Conservation (phyloP, 2,329 filamentous ascomycete species). For the Erysiphe pulchra region DNA sequence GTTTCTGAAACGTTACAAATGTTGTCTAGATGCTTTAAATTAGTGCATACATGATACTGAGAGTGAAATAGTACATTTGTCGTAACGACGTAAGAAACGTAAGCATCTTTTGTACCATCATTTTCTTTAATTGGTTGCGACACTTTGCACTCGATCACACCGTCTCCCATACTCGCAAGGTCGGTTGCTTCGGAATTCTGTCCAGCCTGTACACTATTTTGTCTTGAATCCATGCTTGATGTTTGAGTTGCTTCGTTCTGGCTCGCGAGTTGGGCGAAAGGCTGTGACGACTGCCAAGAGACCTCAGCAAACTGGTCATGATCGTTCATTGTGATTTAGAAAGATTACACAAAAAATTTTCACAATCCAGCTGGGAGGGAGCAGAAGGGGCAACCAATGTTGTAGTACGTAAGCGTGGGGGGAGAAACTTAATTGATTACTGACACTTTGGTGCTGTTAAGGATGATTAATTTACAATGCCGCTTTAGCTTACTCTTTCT, state of each 20-base stretch:
- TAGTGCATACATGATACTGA: neutral
- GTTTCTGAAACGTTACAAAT: slow-evolving; percentile 74
- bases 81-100: slow-evolving; percentile 84
- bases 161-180: slow-evolving; percentile 37
- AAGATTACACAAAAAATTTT: too few relatives aligned
- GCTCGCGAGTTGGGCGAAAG: neutral
- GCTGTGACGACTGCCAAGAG: slow-evolving; percentile 30
- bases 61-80: slow-evolving; percentile 38
- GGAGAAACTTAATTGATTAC: too few relatives aligned
- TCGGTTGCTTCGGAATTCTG: slow-evolving; percentile 19
- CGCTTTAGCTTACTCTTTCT: too few relatives aligned
- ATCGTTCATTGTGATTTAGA: slow-evolving; percentile 8
- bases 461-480: too few relatives aligned
- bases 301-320: slow-evolving; percentile 55
- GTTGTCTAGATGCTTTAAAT: slow-evolving; percentile 36
- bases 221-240: too few relatives aligned
- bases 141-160: slow-evolving; percentile 63
- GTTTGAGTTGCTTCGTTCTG: too few relatives aligned
- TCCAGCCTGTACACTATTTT: slow-evolving; percentile 10
- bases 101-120: slow-evolving; percentile 87
- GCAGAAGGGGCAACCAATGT: too few relatives aligned
- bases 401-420: too few relatives aligned
- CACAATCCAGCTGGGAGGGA: too few relatives aligned
- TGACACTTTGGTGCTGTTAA: too few relatives aligned
- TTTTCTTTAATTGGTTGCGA: slow-evolving; percentile 77